Evolutionary conservation across 169 alveolate genomes (phyloP).

Genomic region (Ichthyophthirius multifiliis): DNA sequence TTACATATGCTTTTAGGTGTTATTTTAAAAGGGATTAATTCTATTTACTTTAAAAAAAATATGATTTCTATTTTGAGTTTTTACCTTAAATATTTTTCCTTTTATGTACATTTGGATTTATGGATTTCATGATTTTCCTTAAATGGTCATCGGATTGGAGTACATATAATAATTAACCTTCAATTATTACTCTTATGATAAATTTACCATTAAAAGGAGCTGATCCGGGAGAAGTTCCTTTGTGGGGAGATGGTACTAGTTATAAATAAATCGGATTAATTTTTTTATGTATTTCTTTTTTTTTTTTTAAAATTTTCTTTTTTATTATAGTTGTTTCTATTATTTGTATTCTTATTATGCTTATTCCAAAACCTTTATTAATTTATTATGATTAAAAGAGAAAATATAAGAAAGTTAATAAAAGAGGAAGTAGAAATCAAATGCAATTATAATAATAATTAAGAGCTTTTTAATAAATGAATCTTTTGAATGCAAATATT

Average conservation of each 20-base stretch:
- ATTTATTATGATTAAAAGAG: neutral
- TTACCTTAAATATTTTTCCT: conserved; percentile 96
- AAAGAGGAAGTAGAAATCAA: no score
- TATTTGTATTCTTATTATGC: conserved; percentile 93
- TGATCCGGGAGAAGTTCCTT: conserved; percentile 62
- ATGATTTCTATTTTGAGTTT: conserved; percentile 95
- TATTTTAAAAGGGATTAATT: conserved; percentile 92
- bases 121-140: conserved; percentile 91
- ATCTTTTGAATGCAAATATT: neutral
- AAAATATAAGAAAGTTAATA: neutral
- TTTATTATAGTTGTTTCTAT: conserved; percentile 79
- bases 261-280: conserved; percentile 74
- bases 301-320: conserved; percentile 65
- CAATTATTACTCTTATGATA: conserved; percentile 94
- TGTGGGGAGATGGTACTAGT: conserved; percentile 53
- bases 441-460: no score
- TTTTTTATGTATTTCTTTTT: no score
- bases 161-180: conserved; percentile 83
- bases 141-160: conserved; percentile 89
- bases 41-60: conserved; percentile 84
- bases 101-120: conserved; percentile 94
- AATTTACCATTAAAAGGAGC: conserved; percentile 87
- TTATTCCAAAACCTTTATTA: conserved; percentile 93
- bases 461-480: no score
- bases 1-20: conserved; percentile 95